Percentiles rank a stretch among this genome's conserved stretches.
phyloP scores from a whole-genome alignment of 495 filamentous ascomycete genomes.

The Aspergillus haitiensis region DNA sequence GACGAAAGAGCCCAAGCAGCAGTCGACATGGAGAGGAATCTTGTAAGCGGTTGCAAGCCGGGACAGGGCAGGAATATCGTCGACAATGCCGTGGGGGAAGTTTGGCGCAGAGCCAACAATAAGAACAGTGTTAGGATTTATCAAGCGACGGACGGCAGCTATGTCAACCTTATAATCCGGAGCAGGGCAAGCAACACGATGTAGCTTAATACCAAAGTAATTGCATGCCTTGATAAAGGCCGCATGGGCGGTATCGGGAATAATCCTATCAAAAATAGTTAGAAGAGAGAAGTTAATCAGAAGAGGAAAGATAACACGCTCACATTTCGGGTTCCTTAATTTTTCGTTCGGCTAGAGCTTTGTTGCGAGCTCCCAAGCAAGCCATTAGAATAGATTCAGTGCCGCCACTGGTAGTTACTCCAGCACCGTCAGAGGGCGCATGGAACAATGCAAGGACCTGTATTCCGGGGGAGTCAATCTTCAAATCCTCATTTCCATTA shows the following conservation, averaged over 20 bases:
- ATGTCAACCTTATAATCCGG: slow-evolving; percentile 82
- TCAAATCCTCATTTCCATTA: neutral
- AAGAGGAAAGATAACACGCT: slow-evolving; percentile 21
- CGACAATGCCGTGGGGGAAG: slow-evolving; percentile 97
- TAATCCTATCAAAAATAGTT: slow-evolving; percentile 60
- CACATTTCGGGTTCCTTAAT: slow-evolving; percentile 95
- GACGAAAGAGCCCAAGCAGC: slow-evolving; percentile 93
- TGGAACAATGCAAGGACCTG: slow-evolving; percentile 84
- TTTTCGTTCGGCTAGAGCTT: slow-evolving; percentile 78
- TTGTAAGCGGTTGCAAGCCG: slow-evolving; percentile 75
- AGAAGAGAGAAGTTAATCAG: slow-evolving; percentile 11
- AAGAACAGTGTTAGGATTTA: slow-evolving; percentile 95
- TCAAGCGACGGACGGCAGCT: slow-evolving; percentile 71
- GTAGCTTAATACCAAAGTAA: slow-evolving; percentile 94
- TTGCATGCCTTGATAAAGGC: slow-evolving; percentile 93
- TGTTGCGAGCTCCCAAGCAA: slow-evolving; percentile 81
- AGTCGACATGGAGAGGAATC: slow-evolving; percentile 93
- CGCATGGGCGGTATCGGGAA: slow-evolving; percentile 91
- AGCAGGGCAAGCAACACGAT: slow-evolving; percentile 85
- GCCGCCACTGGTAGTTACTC: slow-evolving; percentile 88
- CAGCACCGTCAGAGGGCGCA: slow-evolving; percentile 77
- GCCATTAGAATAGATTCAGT: slow-evolving; percentile 98
- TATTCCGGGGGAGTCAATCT: slow-evolving; percentile 8
- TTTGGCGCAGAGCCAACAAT: slow-evolving; percentile 95
- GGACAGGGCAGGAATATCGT: slow-evolving; percentile 85